A percentile compares a stretch with the other conserved stretches of the same genome.
phyloP scores from a whole-genome alignment of 2,329 filamentous ascomycete genomes.

The Phialophora macrospora region DNA sequence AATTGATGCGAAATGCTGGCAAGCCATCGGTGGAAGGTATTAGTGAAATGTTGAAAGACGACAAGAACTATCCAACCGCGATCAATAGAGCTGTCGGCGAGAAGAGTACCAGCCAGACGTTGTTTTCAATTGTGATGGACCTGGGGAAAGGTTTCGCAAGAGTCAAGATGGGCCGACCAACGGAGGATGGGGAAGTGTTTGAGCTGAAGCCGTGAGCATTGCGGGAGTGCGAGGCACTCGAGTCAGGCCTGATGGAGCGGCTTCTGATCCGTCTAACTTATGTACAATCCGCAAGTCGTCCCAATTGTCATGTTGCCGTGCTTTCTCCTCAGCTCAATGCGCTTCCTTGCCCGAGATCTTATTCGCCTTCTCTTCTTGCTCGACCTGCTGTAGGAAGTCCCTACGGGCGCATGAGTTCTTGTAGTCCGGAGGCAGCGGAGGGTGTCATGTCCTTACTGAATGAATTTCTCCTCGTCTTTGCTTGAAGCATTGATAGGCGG shows the following conservation, averaged over 20 bases:
- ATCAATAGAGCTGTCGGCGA: conserved; percentile 45
- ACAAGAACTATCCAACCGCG: conserved; percentile 42
- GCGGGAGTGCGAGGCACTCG: not conserved
- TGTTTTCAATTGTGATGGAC: conserved; percentile 51
- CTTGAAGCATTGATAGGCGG: conserved; percentile 68
- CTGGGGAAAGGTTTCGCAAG: conserved; percentile 42
- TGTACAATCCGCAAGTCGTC: conserved; percentile 31
- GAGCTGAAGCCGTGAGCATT: conserved; percentile 37
- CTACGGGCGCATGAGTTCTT: conserved; percentile 42
- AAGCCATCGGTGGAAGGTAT: conserved; percentile 35
- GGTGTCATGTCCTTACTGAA: conserved; percentile 58
- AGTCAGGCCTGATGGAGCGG: conserved; percentile 17
- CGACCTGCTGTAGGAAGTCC: conserved; percentile 57
- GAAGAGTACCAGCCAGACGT: conserved; percentile 42
- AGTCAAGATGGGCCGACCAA: conserved; percentile 46
- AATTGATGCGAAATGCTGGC: conserved; percentile 38
- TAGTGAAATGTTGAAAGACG: conserved; percentile 44
- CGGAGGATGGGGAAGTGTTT: conserved; percentile 40
- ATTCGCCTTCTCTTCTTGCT: conserved; percentile 54
- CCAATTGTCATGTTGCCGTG: conserved; percentile 3
- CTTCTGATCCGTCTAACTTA: conserved; percentile 30
- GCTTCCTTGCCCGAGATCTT: conserved; percentile 36
- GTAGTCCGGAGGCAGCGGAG: not conserved
- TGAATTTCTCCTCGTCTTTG: conserved; percentile 71
- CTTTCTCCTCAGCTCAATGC: conserved; percentile 31